A percentile compares a stretch with the other conserved stretches of the same genome.
Conservation (phyloP, 2,329 filamentous ascomycete genomes). For the Paraconiothyrium brasiliense region DNA sequence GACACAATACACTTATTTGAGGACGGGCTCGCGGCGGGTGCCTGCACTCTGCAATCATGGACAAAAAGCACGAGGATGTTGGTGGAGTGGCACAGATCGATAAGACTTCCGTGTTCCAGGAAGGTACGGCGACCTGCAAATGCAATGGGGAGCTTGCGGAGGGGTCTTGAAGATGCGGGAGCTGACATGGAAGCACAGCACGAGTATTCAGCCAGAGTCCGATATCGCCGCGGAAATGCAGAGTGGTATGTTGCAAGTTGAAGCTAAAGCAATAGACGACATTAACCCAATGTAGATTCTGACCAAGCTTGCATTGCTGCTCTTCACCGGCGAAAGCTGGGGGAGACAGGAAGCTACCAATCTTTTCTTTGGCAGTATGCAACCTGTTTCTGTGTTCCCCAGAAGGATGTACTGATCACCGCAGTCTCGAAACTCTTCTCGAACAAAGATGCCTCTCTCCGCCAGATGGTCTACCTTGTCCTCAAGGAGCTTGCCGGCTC, state of each 20-base stretch:
- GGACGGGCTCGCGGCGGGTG: conserved; percentile 36
- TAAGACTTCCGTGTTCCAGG: conserved; percentile 97
- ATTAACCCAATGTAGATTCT: conserved; percentile 56
- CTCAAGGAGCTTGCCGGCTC: conserved; percentile 97
- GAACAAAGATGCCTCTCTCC: conserved; percentile 97
- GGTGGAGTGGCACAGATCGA: conserved; percentile 97
- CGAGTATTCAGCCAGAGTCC: conserved; percentile 98
- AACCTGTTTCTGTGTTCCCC: conserved; percentile 46
- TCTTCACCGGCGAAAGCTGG: conserved; percentile 97
- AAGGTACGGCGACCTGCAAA: conserved; percentile 71
- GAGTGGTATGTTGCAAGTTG: conserved; percentile 69
- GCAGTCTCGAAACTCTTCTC: conserved; percentile 90
- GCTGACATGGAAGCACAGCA: conserved; percentile 65
- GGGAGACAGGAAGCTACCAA: conserved; percentile 96
- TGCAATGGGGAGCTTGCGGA: conserved; percentile 12
- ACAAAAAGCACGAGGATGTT: conserved; percentile 99
- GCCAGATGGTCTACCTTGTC: conserved; percentile 98
- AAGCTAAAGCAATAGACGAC: background rate
- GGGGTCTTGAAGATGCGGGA: conserved; percentile 18
- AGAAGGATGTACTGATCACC: conserved; percentile 14
- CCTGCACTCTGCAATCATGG: conserved; percentile 40
- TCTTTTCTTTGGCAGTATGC: conserved; percentile 86
- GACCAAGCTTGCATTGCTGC: conserved; percentile 94
- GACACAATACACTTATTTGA: conserved; percentile 31
- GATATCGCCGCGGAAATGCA: conserved; percentile 96